Evolutionary conservation across 2,329 filamentous ascomycete species (phyloP).

Genomic region (Escovopsis sp.): DNA sequence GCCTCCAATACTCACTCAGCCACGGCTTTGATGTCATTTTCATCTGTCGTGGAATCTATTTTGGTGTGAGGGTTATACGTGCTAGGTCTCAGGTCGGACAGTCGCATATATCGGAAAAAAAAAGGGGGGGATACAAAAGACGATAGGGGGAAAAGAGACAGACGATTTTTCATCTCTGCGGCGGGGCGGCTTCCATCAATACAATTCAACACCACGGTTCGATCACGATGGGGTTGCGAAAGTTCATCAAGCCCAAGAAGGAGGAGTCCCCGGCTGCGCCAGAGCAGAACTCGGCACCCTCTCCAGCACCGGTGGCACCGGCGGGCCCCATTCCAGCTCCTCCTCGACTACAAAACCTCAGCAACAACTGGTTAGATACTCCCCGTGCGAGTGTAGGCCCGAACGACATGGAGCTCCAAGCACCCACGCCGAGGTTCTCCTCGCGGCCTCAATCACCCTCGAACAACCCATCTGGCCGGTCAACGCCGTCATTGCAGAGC

Average conservation of each 20-base stretch:
- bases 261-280: conserved; percentile 5
- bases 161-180: too few species aligned
- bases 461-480: conserved; percentile 23
- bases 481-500: conserved; percentile 27
- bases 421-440: conserved; percentile 25
- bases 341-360: conserved; percentile 7
- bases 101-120: too few species aligned
- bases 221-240: conserved; percentile 41
- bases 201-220: background rate
- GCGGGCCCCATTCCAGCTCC: conserved; percentile 8
- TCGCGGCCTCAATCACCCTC: conserved; percentile 20
- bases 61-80: too few species aligned
- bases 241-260: conserved; percentile 43
- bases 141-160: too few species aligned
- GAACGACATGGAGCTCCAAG: conserved; percentile 34
- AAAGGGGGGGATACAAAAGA: too few species aligned
- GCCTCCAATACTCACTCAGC: background rate
- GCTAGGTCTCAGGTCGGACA: too few species aligned
- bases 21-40: background rate
- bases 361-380: conserved; percentile 22
- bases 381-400: conserved; percentile 13
- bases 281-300: conserved; percentile 1
- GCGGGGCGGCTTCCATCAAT: too few species aligned
- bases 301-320: conserved; percentile 3
- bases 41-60: background rate